phyloP scores from a whole-genome alignment of 2,329 filamentous ascomycete genomes.

The Calonectria montana region DNA sequence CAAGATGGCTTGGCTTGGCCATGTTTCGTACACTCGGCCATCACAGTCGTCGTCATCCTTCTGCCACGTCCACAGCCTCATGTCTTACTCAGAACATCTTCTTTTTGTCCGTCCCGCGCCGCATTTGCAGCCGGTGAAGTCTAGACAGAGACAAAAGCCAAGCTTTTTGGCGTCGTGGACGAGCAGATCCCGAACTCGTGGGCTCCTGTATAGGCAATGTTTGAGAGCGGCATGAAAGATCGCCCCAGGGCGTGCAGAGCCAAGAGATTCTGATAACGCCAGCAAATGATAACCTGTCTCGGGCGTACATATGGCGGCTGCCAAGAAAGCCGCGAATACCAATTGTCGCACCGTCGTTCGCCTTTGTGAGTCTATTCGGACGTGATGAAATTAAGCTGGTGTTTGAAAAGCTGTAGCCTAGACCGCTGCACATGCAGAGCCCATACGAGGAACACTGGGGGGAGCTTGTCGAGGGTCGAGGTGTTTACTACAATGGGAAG shows the following conservation, averaged over 20 bases:
- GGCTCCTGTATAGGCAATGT: not conserved
- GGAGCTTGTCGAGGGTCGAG: conserved; percentile 13
- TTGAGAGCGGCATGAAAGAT: conserved; percentile 13
- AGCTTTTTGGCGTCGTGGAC: conserved; percentile 14
- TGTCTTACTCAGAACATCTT: conserved; percentile 2
- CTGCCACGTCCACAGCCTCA: conserved; percentile 28
- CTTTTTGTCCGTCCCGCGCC: conserved; percentile 2
- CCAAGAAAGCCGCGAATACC: conserved; percentile 9
- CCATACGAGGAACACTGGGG: not conserved
- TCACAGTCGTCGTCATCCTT: conserved; percentile 30
- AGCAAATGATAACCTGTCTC: not conserved
- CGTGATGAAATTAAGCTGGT: conserved; percentile 10
- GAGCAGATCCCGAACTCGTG: not conserved
- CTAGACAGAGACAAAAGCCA: not conserved
- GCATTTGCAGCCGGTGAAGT: conserved; percentile 14
- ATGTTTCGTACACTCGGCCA: conserved; percentile 19
- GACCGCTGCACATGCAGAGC: conserved; percentile 6
- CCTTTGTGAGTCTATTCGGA: conserved; percentile 10
- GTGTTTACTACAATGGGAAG: conserved; percentile 19
- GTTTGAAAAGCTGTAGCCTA: conserved; percentile 11
- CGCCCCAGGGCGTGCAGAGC: conserved; percentile 13
- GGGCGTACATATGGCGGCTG: not conserved
- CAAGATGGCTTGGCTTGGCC: conserved; percentile 25
- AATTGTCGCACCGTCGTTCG: not conserved
- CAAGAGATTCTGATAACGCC: not conserved